Evolutionary conservation across 345 rosid genomes (phyloP).

Genomic region (Salix caprea): DNA sequence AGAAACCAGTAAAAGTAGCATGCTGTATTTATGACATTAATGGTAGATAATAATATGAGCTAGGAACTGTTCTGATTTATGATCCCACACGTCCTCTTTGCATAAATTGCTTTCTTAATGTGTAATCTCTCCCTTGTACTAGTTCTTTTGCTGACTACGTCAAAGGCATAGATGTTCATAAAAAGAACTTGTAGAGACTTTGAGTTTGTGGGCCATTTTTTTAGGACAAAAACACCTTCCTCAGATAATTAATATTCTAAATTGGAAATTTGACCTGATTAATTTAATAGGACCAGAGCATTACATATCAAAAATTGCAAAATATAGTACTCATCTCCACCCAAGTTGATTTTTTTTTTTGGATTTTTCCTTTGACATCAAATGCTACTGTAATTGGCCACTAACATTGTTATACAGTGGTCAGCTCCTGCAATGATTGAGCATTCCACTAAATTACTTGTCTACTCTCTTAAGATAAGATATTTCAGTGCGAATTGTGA

Average conservation of each 20-base stretch:
- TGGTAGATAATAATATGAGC: not conserved
- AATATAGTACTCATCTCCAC: not conserved
- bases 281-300: not conserved
- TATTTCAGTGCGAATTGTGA: not conserved
- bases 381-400: not conserved
- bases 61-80: not conserved
- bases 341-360: not conserved
- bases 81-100: not conserved
- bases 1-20: not conserved
- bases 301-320: not conserved
- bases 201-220: not conserved
- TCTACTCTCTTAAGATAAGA: not conserved
- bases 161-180: not conserved
- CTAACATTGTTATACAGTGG: not conserved
- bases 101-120: not conserved
- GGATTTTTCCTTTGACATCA: constrained; percentile 3
- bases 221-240: not conserved
- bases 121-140: not conserved
- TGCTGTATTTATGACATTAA: not conserved
- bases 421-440: constrained; percentile 5
- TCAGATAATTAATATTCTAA: not conserved
- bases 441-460: not conserved
- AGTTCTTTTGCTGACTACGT: not conserved
- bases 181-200: not conserved
- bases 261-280: not conserved